phyloP scores from a whole-genome alignment of 1,284 basidiomycete genomes.

The Meripilus lineatus region DNA sequence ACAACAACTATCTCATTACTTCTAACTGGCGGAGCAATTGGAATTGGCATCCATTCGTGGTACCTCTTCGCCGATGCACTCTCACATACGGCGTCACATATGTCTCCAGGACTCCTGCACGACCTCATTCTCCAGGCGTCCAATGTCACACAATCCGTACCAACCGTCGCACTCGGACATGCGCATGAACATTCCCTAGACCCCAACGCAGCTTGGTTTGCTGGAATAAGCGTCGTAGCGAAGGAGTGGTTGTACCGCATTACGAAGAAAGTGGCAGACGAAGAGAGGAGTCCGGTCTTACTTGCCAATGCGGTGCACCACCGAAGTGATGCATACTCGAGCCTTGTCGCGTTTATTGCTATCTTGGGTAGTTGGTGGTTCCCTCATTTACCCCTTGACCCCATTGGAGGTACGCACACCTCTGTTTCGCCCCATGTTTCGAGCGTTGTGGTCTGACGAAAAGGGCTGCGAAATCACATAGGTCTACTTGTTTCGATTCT shows the following conservation, averaged over 20 bases:
- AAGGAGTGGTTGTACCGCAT: slow-evolving; percentile 94
- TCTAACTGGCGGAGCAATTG: slow-evolving; percentile 82
- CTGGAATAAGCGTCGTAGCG: slow-evolving; percentile 69
- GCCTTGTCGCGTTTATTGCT: slow-evolving; percentile 81
- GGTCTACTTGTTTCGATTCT: slow-evolving; percentile 85
- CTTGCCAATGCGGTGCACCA: slow-evolving; percentile 93
- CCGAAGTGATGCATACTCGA: slow-evolving; percentile 90
- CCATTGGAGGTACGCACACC: slow-evolving; percentile 72
- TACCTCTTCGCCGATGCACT: slow-evolving; percentile 71
- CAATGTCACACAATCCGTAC: slow-evolving; percentile 47
- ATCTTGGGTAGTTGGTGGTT: slow-evolving; percentile 85
- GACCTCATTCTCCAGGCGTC: slow-evolving; percentile 55
- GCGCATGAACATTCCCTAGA: slow-evolving; percentile 73
- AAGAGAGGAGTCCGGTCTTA: slow-evolving; percentile 88
- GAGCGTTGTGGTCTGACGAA: slow-evolving; percentile 2
- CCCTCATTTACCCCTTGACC: slow-evolving; percentile 87
- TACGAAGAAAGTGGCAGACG: slow-evolving; percentile 84
- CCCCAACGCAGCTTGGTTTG: slow-evolving; percentile 97
- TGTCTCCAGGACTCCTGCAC: slow-evolving; percentile 59
- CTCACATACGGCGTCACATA: slow-evolving; percentile 46
- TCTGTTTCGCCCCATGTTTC: neutral
- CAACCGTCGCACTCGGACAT: slow-evolving; percentile 36
- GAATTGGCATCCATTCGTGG: slow-evolving; percentile 93
- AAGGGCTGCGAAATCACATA: slow-evolving; percentile 23
- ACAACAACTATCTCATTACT: slow-evolving; percentile 82